A percentile compares a stretch with the other conserved stretches of the same genome.
phyloP scores from a whole-genome alignment of 2,329 filamentous ascomycete genomes.

The Chrysoporthe deuterocubensis region DNA sequence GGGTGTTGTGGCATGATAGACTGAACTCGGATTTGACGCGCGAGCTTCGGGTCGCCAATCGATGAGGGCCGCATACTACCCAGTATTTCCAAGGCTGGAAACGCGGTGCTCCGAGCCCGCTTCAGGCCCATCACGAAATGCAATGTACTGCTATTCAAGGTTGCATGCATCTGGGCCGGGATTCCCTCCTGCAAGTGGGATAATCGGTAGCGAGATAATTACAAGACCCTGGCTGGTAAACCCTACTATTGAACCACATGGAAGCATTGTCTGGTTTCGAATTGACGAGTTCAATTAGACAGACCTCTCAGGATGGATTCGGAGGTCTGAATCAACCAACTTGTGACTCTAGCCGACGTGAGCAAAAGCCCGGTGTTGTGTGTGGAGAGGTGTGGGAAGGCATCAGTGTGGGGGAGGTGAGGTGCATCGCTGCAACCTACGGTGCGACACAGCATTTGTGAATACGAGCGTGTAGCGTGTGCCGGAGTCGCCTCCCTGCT shows the following conservation, averaged over 20 bases:
- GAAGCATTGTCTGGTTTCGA: constrained; percentile 10
- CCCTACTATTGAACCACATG: not conserved
- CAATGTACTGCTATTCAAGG: constrained; percentile 1
- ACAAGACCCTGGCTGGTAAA: not conserved
- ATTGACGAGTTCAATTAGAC: not conserved
- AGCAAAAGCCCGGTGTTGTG: not conserved
- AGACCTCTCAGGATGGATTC: not conserved
- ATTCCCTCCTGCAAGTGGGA: not conserved
- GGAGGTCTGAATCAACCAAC: not conserved
- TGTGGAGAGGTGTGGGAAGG: not conserved
- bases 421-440: constrained; percentile 3
- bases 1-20: not conserved
- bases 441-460: constrained; percentile 19
- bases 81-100: too few species aligned
- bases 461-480: constrained; percentile 20
- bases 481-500: constrained; percentile 20
- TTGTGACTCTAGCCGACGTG: not conserved
- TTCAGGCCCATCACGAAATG: not conserved
- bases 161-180: not conserved
- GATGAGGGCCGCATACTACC: not conserved
- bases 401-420: not conserved
- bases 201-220: constrained; percentile 4
- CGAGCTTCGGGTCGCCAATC: not conserved
- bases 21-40: not conserved
- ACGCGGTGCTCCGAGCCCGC: not conserved